Base-by-base conservation (phyloP, 306 rosid species). In the Oxytropis ochrocephala region DNA sequence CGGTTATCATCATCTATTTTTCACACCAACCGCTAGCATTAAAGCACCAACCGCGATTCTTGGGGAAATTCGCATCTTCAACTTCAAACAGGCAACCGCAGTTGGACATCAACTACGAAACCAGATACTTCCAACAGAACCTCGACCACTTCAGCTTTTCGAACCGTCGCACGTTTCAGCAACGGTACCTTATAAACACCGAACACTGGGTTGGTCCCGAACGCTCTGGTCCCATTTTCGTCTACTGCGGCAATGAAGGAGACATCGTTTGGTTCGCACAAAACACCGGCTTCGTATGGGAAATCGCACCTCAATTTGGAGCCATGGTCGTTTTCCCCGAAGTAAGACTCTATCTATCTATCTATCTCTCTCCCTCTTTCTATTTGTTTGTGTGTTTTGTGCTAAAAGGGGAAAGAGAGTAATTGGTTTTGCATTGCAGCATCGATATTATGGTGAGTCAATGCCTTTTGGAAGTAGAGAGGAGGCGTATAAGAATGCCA, bases 241-340 rank as follows among this genome's bases (percentile, higher is more conserved):
- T 90, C 61, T 90, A 93, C 82, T 89, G 96, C 69, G 98, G 98
- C 64, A 93, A 93, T 70, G 98, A 93, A 81, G 96, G 98, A 6
- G 91, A 83, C 60, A 93, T 93, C 74, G 83, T 53, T 2, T 93
- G 97, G 98, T 93, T 93, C 78, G 97, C 96, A 14, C 69, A 50
- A 5, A 93, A 85, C 68, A 81, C 96, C 16, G 97, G 98, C 51
- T 93, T 93, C 77, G 74, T 93, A 16, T 88, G 91, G 88, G 96
- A 92, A 61, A 82, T 92, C 49, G 98, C 98, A 0, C 95, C 95
- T 42, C 83, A 16, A 3, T 91, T 91, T 29, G 88, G 88, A 5
- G 97, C 97, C 60, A 86, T 91, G 96, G 82, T 91, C 16, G 78
- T 91, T 69, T 91, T 91, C 11, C 93, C 97, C 2, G 97, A 91